phyloP scores from a whole-genome alignment of 352 stramenopile species.

The Phytopythium chamaehyphon region DNA sequence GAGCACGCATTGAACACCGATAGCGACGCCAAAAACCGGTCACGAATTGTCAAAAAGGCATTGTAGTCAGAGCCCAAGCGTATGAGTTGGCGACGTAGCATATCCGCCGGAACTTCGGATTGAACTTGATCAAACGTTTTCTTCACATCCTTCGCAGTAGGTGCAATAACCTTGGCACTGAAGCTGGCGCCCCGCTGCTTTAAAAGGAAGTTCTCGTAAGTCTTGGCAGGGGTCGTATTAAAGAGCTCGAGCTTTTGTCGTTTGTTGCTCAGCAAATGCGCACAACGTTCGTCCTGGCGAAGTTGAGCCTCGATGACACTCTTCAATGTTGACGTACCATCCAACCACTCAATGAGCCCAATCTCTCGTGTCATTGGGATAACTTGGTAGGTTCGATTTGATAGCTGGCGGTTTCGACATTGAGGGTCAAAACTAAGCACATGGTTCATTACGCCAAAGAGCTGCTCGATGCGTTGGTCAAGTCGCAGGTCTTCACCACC shows the following conservation, averaged over 20 bases:
- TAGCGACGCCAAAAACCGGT: slow-evolving; percentile 80
- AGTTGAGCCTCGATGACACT: slow-evolving; percentile 72
- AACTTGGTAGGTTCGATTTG: slow-evolving; percentile 79
- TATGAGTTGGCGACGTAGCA: slow-evolving; percentile 76
- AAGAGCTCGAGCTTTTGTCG: slow-evolving; percentile 66
- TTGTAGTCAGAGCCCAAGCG: slow-evolving; percentile 68
- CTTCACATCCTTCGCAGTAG: slow-evolving; percentile 41
- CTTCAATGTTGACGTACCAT: slow-evolving; percentile 74
- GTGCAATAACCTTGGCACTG: slow-evolving; percentile 62
- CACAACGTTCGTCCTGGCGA: slow-evolving; percentile 52
- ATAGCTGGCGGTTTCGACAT: slow-evolving; percentile 63
- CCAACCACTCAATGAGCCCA: slow-evolving; percentile 82
- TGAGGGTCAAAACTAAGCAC: slow-evolving; percentile 62
- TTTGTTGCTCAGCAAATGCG: slow-evolving; percentile 64
- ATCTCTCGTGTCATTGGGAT: slow-evolving; percentile 86
- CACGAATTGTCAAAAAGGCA: slow-evolving; percentile 77
- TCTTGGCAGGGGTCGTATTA: slow-evolving; percentile 66
- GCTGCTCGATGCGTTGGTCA: slow-evolving; percentile 90
- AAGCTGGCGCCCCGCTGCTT: slow-evolving; percentile 70
- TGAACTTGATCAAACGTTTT: slow-evolving; percentile 55
- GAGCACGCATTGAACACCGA: slow-evolving; percentile 83
- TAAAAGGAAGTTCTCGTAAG: slow-evolving; percentile 68
- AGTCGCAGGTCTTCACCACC: slow-evolving; percentile 89
- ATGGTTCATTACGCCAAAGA: slow-evolving; percentile 92
- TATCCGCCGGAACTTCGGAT: slow-evolving; percentile 61